Evolutionary conservation across 768 basidiomycete genomes (phyloP).

Genomic region (Galerina sulciceps): DNA sequence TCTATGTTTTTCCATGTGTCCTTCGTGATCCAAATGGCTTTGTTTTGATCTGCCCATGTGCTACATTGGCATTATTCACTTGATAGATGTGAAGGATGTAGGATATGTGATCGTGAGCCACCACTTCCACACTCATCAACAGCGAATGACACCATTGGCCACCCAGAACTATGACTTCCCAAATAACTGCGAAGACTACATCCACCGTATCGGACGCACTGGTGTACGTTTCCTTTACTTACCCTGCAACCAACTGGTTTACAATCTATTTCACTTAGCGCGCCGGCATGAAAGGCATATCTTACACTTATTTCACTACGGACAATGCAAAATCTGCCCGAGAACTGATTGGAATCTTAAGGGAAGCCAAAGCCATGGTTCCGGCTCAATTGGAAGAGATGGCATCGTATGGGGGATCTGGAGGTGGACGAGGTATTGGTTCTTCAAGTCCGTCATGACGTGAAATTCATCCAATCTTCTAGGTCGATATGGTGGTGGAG

Average conservation of each 20-base stretch:
- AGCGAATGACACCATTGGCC: conserved; percentile 9
- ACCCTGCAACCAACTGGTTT: conserved; percentile 3
- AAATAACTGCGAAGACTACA: conserved; percentile 97
- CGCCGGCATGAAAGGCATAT: conserved; percentile 89
- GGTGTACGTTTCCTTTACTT: conserved; percentile 56
- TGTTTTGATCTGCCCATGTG: conserved; percentile 24
- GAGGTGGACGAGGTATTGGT: conserved; percentile 71
- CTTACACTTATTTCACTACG: conserved; percentile 96
- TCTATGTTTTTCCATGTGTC: conserved; percentile 36
- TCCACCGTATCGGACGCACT: conserved; percentile 98
- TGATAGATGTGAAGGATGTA: conserved; percentile 97
- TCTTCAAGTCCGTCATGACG: background rate
- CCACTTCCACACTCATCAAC: conserved; percentile 2
- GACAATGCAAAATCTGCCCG: conserved; percentile 95
- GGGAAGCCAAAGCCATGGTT: conserved; percentile 84
- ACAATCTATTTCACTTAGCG: conserved; percentile 53
- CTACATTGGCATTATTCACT: conserved; percentile 35
- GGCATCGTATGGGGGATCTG: conserved; percentile 84
- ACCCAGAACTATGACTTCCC: conserved; percentile 94
- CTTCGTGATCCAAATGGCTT: conserved; percentile 28
- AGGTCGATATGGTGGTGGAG: conserved; percentile 67
- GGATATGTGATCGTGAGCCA: conserved; percentile 90
- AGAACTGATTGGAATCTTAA: conserved; percentile 84
- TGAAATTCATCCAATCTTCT: conserved; percentile 7
- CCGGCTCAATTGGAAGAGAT: conserved; percentile 94